Evolutionary conservation across 169 alveolate genomes (phyloP).

Genomic region (Neospora caninum): DNA sequence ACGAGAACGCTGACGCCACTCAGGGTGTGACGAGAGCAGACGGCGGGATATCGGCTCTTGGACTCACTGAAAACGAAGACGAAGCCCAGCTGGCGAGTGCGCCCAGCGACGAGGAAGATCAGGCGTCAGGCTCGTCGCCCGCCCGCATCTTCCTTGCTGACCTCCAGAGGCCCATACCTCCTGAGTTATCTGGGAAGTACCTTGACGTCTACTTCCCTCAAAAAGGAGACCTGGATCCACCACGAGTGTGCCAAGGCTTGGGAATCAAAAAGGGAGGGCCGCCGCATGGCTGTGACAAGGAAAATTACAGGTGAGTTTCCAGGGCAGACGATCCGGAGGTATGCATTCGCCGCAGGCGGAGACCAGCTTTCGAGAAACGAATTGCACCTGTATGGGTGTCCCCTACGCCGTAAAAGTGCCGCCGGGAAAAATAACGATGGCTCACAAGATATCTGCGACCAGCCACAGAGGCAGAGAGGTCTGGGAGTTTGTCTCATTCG

Average conservation of each 20-base stretch:
- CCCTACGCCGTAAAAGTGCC: no score
- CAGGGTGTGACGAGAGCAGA: not conserved
- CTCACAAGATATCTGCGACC: no score
- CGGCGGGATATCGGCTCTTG: not conserved
- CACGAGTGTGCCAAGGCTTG: constrained; percentile 66
- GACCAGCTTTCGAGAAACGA: no score
- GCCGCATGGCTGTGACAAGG: constrained; percentile 33
- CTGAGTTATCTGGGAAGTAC: not conserved
- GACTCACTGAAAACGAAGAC: not conserved
- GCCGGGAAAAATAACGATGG: no score
- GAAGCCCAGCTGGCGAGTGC: not conserved
- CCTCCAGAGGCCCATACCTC: constrained; percentile 13
- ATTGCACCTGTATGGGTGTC: no score
- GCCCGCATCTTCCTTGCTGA: constrained; percentile 26
- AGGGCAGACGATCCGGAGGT: no score
- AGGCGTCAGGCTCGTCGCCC: not conserved
- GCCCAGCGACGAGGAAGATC: not conserved
- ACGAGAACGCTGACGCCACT: not conserved
- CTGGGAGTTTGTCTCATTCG: no score
- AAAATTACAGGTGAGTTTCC: constrained; percentile 7
- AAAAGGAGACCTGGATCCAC: constrained; percentile 19
- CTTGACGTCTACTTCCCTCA: constrained; percentile 16
- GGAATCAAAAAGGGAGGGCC: constrained; percentile 53
- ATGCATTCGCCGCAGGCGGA: no score
- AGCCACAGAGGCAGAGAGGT: no score